Base-by-base conservation (phyloP, 2,329 filamentous ascomycete species). In the Waltergamsia citrina region DNA sequence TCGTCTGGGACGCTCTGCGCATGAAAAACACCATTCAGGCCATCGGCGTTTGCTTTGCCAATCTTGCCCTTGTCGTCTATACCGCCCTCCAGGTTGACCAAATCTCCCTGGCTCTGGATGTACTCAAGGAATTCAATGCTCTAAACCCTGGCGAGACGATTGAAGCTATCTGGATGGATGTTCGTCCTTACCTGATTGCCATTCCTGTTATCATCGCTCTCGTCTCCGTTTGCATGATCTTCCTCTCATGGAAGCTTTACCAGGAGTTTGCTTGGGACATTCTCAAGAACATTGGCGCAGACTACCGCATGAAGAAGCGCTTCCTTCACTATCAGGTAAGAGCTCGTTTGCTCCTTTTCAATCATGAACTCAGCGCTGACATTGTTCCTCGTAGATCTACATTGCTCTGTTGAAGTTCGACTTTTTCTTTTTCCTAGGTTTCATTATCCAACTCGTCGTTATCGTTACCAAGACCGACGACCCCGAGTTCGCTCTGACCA, bases 251-350 rank as follows among this genome's bases (percentile, higher is more conserved):
- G 84, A 95, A 94, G 63, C 71, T 98, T 21, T 96, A 98, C 55
- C 87, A 94, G 52, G 90, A 95, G 57, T 98, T 98, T 59, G 90
- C 92, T 9, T 98, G 92, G 92, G 92, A 92, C 38, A 98, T 98
- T 51, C 87, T 98, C 62, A 98, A 98, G 69, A 88, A 94, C 59
- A 98, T 98, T 54, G 94, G 88, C 52, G 92, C 92, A 33, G 92
- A 98, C 65, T 75, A 95, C 53, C 79, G 87, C 49, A 86, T 98
- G 81, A 96, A 95, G 72, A 81, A 88, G 62, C 80, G 92, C 43
- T 98, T 94, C 64, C 72, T 98, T 39, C 85, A 90, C 41, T 98
- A 94, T 56, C 92, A 98, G 78, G 87, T 94, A 66, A 34, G 67
- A 50, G n/a, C n/a, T n/a, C n/a, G n/a, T 11, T 30, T 11, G 6